These are phyloP conservation scores for Dioszegia hungarica DNA, from an alignment of 768 basidiomycete genomes.

Conservation along the genomic window DNA sequence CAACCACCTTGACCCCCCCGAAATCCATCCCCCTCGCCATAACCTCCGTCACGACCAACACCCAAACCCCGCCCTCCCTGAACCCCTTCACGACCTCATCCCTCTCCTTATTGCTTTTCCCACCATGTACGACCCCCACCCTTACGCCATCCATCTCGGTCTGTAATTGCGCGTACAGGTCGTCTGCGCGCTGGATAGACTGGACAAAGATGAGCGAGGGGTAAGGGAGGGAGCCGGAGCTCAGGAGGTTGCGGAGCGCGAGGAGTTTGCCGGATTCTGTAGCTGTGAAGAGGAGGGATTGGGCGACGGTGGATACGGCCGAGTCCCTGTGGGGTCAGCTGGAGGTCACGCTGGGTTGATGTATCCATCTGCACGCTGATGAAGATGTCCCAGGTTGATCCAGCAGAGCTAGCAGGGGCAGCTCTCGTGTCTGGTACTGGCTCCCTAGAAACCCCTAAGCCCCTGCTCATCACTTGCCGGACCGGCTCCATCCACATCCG, in stretches of 20 bases:
- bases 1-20: constrained; percentile 84
- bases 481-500: too few species aligned
- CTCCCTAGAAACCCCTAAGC: too few species aligned
- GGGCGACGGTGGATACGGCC: constrained; percentile 81
- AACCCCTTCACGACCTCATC: constrained; percentile 79
- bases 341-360: too few species aligned
- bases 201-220: constrained; percentile 92
- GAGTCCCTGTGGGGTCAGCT: constrained; percentile 64
- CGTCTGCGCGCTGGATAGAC: constrained; percentile 58
- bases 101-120: constrained; percentile 77
- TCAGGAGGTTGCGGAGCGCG: constrained; percentile 72
- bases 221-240: constrained; percentile 67
- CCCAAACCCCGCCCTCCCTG: constrained; percentile 86
- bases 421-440: too few species aligned
- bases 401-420: too few species aligned
- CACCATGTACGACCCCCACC: constrained; percentile 87
- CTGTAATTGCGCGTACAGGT: constrained; percentile 69
- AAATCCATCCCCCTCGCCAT: constrained; percentile 99
- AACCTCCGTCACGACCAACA: constrained; percentile 92
- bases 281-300: constrained; percentile 84
- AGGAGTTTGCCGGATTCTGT: constrained; percentile 92
- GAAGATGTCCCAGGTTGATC: too few species aligned
- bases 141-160: constrained; percentile 65
- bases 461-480: too few species aligned
- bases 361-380: too few species aligned